Conservation (phyloP, 352 stramenopile species). For the Globisporangium rhizosaccharum region DNA sequence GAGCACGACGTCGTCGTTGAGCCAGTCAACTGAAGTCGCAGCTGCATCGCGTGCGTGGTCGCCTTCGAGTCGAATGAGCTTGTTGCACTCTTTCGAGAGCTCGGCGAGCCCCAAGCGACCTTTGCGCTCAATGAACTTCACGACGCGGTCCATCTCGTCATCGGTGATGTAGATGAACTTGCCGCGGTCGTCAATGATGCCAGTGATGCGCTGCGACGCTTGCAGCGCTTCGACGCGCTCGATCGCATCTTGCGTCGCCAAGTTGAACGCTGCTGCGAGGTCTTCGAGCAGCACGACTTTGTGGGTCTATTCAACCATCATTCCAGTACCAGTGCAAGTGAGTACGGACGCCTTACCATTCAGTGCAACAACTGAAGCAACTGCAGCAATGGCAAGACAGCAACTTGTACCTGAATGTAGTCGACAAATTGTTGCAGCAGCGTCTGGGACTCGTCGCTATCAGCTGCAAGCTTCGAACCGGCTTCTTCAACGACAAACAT, state of each 20-base stretch:
- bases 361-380: neutral
- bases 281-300: constrained; percentile 80
- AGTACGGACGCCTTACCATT: neutral
- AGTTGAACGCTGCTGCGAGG: constrained; percentile 54
- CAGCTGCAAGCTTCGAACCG: constrained; percentile 41
- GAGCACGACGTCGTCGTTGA: constrained; percentile 24
- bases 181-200: constrained; percentile 71
- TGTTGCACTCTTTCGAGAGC: constrained; percentile 75
- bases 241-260: constrained; percentile 65
- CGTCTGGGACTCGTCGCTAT: constrained; percentile 55
- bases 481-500: constrained; percentile 71
- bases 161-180: constrained; percentile 84
- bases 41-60: constrained; percentile 20
- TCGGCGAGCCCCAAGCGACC: constrained; percentile 58
- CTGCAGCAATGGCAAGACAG: neutral
- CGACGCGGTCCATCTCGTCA: constrained; percentile 72
- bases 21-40: constrained; percentile 21
- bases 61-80: constrained; percentile 59
- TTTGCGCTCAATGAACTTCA: constrained; percentile 60
- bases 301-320: constrained; percentile 21
- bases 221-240: constrained; percentile 56
- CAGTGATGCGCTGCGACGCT: constrained; percentile 47
- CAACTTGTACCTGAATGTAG: constrained; percentile 43
- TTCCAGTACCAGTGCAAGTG: neutral
- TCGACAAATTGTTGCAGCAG: constrained; percentile 71